Base-by-base conservation (phyloP, 1,139 yeast species). In the Taphrina deformans region DNA sequence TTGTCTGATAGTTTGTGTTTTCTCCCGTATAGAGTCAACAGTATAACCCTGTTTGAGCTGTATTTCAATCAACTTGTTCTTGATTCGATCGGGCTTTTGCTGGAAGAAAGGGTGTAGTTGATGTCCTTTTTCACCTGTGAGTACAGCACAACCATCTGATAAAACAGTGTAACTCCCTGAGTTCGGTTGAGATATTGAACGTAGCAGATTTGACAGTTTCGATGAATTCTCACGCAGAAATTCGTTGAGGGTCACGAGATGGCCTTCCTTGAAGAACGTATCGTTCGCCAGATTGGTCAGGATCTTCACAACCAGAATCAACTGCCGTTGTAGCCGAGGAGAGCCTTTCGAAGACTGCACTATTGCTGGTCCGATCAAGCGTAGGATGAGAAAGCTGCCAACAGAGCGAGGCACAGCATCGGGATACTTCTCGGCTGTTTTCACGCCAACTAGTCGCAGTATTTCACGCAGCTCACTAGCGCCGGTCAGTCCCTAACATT, bases 241-340 rank as follows among this genome's bases (percentile, higher is more conserved):
- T 3, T 40, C 51, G 41, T 59, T 59, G 10, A 52, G 23, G 16
- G 26, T 50, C 14, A 31, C 56, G 40, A 59, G 50, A 44, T 33
- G 55, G 1, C 44, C 38, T 21, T 59, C 63, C 26, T 59, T 59
- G 63, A 59, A 59, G 31, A 38, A 50, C 23, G 55, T 52, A 10
- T 59, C 50, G 45, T 50, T 59, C 23, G 63, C 63, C 31, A 59
- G 51, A 3, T 59, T 59, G n/a, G 55, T 51, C 24, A 59, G 24
- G 21, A 59, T 29, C 31, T 59, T 59, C 38, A 41, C 55, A 21
- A 59, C 27, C 41, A 50, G 7, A 16, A 59, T 45, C n/a, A 59
- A 31, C 41, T 59, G 55, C n/a, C 63, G 55, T 31, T 50, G 55
- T 4, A 50, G 38, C n/a, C 48, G 29, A 5, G 56, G 40, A 4